Conservation (phyloP, 352 stramenopile species). For the Phytopythium sindhum region DNA sequence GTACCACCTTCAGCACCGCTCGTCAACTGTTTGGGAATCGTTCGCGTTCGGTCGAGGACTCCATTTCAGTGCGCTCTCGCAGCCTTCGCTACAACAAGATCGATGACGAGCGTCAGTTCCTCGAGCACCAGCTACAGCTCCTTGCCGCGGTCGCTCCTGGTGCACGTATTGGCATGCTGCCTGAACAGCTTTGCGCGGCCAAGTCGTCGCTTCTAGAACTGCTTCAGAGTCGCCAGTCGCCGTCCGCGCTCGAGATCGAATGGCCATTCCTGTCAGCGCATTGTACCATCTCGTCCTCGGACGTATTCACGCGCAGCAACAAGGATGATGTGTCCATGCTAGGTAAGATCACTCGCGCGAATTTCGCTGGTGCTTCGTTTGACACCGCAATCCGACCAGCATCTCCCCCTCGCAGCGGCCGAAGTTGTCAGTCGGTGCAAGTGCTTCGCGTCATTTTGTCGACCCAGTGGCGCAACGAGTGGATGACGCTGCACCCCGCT, state of each 20-base stretch:
- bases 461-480: conserved; percentile 50
- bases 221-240: neutral
- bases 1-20: neutral
- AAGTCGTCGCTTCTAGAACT: neutral
- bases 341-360: neutral
- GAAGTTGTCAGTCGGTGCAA: conserved; percentile 17
- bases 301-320: conserved; percentile 1
- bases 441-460: conserved; percentile 35
- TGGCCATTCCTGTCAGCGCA: neutral
- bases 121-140: neutral
- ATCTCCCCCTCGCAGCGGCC: neutral
- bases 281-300: neutral
- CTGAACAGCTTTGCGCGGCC: neutral
- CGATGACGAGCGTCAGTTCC: neutral
- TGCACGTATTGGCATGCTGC: neutral
- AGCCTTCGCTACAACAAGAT: conserved; percentile 1
- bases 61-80: neutral
- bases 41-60: neutral
- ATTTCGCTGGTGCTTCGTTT: neutral
- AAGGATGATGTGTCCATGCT: neutral
- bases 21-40: neutral
- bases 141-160: neutral
- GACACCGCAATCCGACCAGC: neutral
- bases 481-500: conserved; percentile 39
- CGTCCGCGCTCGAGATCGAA: neutral